Conservation (phyloP, 768 basidiomycete species). For the Chiua virens region DNA sequence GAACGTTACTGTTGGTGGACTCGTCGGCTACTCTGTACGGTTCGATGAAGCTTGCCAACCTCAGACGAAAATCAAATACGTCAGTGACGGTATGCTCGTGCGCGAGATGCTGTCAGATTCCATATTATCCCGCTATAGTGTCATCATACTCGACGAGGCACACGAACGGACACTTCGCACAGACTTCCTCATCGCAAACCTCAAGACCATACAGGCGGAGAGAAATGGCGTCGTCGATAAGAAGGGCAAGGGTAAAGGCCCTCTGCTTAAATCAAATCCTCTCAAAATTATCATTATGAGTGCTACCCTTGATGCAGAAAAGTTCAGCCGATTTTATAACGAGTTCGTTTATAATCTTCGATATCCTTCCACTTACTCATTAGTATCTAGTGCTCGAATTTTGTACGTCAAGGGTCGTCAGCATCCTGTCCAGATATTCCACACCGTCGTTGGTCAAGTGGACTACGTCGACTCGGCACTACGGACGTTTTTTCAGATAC, state of each 20-base stretch:
- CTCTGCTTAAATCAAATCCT: conserved; percentile 46
- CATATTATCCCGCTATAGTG: conserved; percentile 76
- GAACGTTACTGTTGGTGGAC: conserved; percentile 63
- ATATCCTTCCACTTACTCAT: conserved; percentile 1
- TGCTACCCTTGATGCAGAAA: conserved; percentile 94
- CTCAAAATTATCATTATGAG: conserved; percentile 97
- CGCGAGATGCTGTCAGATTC: conserved; percentile 85
- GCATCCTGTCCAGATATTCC: conserved; percentile 84
- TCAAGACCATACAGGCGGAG: conserved; percentile 75
- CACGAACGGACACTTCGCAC: conserved; percentile 95
- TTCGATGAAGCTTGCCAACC: conserved; percentile 82
- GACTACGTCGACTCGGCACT: conserved; percentile 91
- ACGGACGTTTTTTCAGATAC: conserved; percentile 94
- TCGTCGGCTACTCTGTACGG: conserved; percentile 93
- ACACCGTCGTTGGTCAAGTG: conserved; percentile 66
- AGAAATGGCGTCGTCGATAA: conserved; percentile 53
- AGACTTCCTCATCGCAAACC: conserved; percentile 86
- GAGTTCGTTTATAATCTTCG: conserved; percentile 49
- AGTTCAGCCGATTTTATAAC: conserved; percentile 86
- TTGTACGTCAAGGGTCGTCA: conserved; percentile 93
- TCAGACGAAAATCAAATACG: conserved; percentile 88
- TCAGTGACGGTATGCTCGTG: conserved; percentile 98
- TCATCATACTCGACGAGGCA: conserved; percentile 93
- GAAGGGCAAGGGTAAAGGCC: conserved; percentile 44
- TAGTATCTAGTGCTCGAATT: conserved; percentile 67